Base-by-base conservation (phyloP, 805 yeast species). In the Pichia scutulata region DNA sequence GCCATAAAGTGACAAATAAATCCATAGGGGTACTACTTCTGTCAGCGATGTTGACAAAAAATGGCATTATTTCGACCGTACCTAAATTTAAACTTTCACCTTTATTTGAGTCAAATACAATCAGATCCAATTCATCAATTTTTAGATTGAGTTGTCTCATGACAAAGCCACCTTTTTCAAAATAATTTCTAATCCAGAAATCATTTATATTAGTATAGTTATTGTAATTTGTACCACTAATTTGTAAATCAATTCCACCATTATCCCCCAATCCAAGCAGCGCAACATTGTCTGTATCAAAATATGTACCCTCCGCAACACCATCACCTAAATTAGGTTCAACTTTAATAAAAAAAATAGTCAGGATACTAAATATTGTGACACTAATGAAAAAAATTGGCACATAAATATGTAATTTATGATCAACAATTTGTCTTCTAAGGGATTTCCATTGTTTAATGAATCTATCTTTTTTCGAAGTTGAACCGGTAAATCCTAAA, bases 91-190 rank as follows among this genome's bases (percentile, higher is more conserved):
- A 53, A 21, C 50, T 46, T 16, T 61, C 63, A 12, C 53, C 53
- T 39, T 50, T 57, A 5, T 30, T n/a, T 26, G 59, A 60, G 41
- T 67, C 69, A 25, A 44, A 47, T 21, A 58, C 64, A 22, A 59
- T 48, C 47, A 72, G 43, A 24, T 66, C 64, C 23, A 70, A 51
- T 8, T 64, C 55, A 39, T 65, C 64, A 39, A 70, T 47, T 25
- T 64, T 60, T 21, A 71, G 47, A 26, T 61, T 58, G 5, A 70
- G 59, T 12, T 55, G 53, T 43, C 64, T 54, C 13, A 69, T 30
- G 0, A 60, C 1, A n/a, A 54, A 57, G 0, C 74, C 73, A 2
- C 71, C 74, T 1, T 59, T 30, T 44, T 61, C 58, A 49, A 72
- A 64, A 50, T 69, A 51, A 0, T 39, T 24, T 28, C 59, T 54